A percentile compares a stretch with the other conserved stretches of the same genome.
Conservation (phyloP, 2,329 filamentous ascomycete species). For the Orbilia brochopaga region DNA sequence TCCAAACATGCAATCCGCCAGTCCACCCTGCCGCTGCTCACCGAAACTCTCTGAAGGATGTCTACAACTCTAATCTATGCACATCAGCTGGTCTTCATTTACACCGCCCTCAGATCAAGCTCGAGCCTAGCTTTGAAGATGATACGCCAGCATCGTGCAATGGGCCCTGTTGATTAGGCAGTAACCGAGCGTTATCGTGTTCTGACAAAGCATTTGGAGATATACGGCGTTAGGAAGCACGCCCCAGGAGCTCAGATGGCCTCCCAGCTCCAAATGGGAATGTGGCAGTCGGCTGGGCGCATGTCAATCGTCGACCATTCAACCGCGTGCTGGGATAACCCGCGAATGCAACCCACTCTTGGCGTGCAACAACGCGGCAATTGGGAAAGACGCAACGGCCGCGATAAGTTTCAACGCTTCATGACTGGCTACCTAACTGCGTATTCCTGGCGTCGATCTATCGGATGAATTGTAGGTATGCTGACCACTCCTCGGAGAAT, state of each 20-base stretch:
- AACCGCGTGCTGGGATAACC: constrained; percentile 17
- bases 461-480: background rate
- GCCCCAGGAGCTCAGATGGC: background rate
- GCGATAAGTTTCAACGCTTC: background rate
- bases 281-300: constrained; percentile 42
- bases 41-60: constrained; percentile 20
- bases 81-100: background rate
- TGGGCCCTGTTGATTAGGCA: constrained; percentile 17
- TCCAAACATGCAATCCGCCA: constrained; percentile 24
- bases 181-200: constrained; percentile 12
- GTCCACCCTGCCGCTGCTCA: constrained; percentile 40
- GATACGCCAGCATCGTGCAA: background rate
- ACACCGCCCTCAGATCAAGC: too few species aligned
- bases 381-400: constrained; percentile 9
- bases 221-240: constrained; percentile 7
- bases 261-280: constrained; percentile 38
- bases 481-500: constrained; percentile 20
- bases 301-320: constrained; percentile 24
- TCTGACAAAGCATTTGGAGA: constrained; percentile 17
- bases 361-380: constrained; percentile 40
- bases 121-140: background rate
- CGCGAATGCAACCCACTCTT: constrained; percentile 38
- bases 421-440: constrained; percentile 35
- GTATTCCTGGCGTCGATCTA: constrained; percentile 34
- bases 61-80: background rate